Conservation (phyloP, 2,329 filamentous ascomycete genomes). For the Phaeosphaeria sp. region DNA sequence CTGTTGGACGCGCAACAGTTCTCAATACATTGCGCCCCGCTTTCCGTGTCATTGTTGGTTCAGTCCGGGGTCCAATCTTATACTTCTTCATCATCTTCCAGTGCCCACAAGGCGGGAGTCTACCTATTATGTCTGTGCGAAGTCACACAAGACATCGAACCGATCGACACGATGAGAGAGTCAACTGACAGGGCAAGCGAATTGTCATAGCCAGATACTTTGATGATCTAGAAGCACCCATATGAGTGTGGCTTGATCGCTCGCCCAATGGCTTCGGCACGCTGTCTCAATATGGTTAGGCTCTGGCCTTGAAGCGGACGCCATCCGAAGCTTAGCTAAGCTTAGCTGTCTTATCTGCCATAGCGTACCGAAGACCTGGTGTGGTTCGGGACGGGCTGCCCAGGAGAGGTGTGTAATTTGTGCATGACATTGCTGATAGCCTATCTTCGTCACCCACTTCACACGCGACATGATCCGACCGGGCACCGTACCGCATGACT, state of each 20-base stretch:
- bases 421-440: not conserved
- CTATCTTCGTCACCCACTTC: not conserved
- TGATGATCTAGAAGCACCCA: not conserved
- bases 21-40: not conserved
- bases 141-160: not conserved
- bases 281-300: not conserved
- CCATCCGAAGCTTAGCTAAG: not conserved
- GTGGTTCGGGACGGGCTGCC: not conserved
- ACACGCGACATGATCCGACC: not conserved
- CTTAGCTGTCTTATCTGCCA: not conserved
- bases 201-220: not conserved
- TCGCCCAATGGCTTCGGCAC: not conserved
- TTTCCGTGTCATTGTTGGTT: not conserved
- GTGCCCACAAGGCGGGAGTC: too few relatives aligned
- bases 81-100: too few relatives aligned
- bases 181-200: not conserved
- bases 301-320: not conserved
- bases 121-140: too few relatives aligned
- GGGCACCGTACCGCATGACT: not conserved
- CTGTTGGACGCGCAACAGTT: not conserved
- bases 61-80: not conserved
- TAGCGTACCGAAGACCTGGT: not conserved
- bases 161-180: too few relatives aligned
- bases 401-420: not conserved
- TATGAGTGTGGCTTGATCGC: not conserved